Evolutionary conservation across 306 rosid genomes (phyloP).

Genomic region (Sindora glabra): DNA sequence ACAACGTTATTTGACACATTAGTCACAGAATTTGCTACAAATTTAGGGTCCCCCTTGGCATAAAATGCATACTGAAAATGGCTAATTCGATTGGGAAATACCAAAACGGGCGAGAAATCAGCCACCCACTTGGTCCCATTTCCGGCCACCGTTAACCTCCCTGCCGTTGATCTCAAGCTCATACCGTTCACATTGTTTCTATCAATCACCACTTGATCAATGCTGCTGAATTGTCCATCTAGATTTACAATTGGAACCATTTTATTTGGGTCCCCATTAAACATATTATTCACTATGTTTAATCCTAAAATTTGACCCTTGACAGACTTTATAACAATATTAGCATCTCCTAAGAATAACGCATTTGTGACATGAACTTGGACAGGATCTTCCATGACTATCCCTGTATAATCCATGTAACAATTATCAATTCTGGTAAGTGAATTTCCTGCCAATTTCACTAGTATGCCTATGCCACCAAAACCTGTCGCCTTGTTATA

Average conservation of each 20-base stretch:
- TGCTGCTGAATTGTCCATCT: constrained; percentile 39
- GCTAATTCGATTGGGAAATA: constrained; percentile 43
- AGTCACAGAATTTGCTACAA: constrained; percentile 46
- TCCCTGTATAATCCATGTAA: constrained; percentile 54
- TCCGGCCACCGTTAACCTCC: constrained; percentile 28
- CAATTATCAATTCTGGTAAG: constrained; percentile 58
- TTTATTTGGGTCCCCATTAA: constrained; percentile 32
- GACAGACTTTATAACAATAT: constrained; percentile 39
- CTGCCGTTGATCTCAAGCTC: constrained; percentile 57
- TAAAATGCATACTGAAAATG: constrained; percentile 44
- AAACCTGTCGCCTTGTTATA: constrained; percentile 54
- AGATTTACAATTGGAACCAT: constrained; percentile 40
- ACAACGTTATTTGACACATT: constrained; percentile 47
- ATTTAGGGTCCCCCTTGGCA: constrained; percentile 29
- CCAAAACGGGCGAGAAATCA: constrained; percentile 42
- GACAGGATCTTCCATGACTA: constrained; percentile 65
- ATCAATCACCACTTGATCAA: constrained; percentile 63
- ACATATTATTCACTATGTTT: constrained; percentile 55
- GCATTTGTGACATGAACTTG: constrained; percentile 74
- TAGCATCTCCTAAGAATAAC: constrained; percentile 56
- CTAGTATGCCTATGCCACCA: constrained; percentile 58
- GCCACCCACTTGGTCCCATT: constrained; percentile 55
- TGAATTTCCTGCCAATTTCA: constrained; percentile 49
- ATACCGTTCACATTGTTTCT: constrained; percentile 52
- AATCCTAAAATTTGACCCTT: constrained; percentile 49